Conservation (phyloP, 2,329 filamentous ascomycete species). For the Ophiocordyceps robertsii region DNA sequence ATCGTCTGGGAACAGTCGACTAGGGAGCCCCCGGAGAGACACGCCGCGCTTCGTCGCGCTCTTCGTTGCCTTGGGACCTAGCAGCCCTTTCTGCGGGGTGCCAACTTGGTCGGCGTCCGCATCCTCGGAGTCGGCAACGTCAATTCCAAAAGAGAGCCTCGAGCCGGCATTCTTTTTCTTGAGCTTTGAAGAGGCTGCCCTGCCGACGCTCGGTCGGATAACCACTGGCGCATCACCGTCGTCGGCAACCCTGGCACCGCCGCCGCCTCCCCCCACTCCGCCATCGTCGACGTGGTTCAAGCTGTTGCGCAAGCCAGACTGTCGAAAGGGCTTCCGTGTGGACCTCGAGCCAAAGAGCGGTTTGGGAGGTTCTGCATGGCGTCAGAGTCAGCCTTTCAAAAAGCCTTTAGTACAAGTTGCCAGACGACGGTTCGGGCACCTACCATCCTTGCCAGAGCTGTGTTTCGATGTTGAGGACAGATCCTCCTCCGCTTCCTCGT, state of each 20-base stretch:
- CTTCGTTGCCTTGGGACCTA: conserved; percentile 50
- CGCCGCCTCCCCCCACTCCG: conserved; percentile 7
- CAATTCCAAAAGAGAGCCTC: conserved; percentile 64
- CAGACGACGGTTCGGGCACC: conserved; percentile 11
- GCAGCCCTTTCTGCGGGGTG: conserved; percentile 51
- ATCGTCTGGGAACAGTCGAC: conserved; percentile 39
- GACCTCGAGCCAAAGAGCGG: conserved; percentile 28
- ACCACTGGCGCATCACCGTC: conserved; percentile 34
- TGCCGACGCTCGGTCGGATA: conserved; percentile 31
- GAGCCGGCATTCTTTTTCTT: conserved; percentile 49
- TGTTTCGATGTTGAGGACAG: conserved; percentile 9
- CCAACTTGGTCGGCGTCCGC: conserved; percentile 36
- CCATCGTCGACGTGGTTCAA: conserved; percentile 32
- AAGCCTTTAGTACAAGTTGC: conserved; percentile 18
- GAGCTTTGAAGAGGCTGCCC: conserved; percentile 37
- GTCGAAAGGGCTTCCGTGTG: conserved; percentile 38
- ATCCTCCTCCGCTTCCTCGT: conserved; percentile 33
- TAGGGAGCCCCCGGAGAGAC: conserved; percentile 34
- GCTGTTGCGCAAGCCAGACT: conserved; percentile 44
- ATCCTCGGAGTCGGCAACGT: conserved; percentile 34
- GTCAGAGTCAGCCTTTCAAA: conserved; percentile 18
- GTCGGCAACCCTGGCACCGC: conserved; percentile 21
- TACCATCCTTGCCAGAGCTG: conserved; percentile 20
- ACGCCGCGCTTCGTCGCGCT: conserved; percentile 45
- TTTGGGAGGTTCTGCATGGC: conserved; percentile 17